These are phyloP conservation scores for Globisporangium uncinulatum DNA, from an alignment of 352 stramenopile genomes.

Conservation along the genomic window DNA sequence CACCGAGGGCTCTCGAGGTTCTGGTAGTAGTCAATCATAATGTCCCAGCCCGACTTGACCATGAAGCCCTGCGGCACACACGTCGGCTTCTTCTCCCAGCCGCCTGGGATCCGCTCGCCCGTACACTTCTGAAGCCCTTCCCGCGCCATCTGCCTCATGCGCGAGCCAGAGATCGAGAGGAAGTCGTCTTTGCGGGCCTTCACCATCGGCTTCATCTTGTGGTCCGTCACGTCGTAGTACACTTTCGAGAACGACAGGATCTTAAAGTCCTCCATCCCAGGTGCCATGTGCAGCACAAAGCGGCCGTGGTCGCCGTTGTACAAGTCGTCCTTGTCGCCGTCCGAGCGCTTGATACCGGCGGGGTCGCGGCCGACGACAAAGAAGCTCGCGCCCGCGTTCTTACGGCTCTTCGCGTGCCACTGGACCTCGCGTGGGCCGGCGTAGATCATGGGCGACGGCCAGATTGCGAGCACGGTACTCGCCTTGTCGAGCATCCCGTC, in stretches of 20 bases:
- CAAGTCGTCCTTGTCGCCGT: conserved; percentile 92
- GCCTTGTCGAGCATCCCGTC: conserved; percentile 94
- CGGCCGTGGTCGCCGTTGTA: conserved; percentile 97
- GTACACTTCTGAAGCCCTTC: conserved; percentile 92
- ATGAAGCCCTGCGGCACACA: conserved; percentile 98
- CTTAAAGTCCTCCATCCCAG: conserved; percentile 92
- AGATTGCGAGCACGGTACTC: conserved; percentile 98
- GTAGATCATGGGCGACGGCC: conserved; percentile 98
- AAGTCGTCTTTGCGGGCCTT: conserved; percentile 92
- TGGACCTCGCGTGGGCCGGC: conserved; percentile 96
- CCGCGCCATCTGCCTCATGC: conserved; percentile 95
- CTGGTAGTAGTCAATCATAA: conserved; percentile 98
- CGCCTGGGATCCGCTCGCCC: conserved; percentile 53
- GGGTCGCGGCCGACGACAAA: conserved; percentile 98
- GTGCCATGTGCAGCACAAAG: conserved; percentile 96
- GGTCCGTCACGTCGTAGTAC: conserved; percentile 96
- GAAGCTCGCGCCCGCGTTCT: conserved; percentile 95
- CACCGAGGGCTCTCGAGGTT: conserved; percentile 88
- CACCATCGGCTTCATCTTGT: conserved; percentile 97
- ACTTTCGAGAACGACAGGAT: conserved; percentile 96
- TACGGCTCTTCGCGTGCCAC: conserved; percentile 97
- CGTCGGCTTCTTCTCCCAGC: conserved; percentile 75
- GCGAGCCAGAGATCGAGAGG: conserved; percentile 96
- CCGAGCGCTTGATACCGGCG: conserved; percentile 97
- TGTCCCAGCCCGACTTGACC: conserved; percentile 97